These are phyloP conservation scores for Paxillus rubicundulus DNA, from an alignment of 768 basidiomycete genomes.

Conservation along the genomic window DNA sequence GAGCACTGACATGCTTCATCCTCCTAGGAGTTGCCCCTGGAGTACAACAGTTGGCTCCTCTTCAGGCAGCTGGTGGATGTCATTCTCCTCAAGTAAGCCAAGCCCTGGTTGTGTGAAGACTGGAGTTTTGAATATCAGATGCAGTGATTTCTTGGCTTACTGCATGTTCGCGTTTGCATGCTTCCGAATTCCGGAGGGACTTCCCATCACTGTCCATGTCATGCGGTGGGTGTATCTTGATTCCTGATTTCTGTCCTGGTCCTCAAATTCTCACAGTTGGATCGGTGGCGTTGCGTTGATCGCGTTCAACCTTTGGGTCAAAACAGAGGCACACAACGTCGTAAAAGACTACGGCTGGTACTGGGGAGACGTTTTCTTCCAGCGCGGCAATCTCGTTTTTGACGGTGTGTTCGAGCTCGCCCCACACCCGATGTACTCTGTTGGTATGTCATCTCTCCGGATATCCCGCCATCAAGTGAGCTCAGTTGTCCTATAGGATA, in stretches of 20 bases:
- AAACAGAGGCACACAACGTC: constrained; percentile 94
- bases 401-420: constrained; percentile 97
- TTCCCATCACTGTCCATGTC: constrained; percentile 71
- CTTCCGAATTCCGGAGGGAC: constrained; percentile 78
- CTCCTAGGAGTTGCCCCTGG: constrained; percentile 75
- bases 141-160: constrained; percentile 91
- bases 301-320: constrained; percentile 97
- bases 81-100: constrained; percentile 86
- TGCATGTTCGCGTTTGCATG: constrained; percentile 94
- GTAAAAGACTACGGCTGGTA: constrained; percentile 99
- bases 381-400: constrained; percentile 90
- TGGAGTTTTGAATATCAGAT: constrained; percentile 4
- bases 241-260: neutral
- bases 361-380: constrained; percentile 93
- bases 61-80: constrained; percentile 96
- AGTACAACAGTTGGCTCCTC: constrained; percentile 95
- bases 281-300: constrained; percentile 81
- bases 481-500: constrained; percentile 53
- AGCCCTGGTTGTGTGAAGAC: neutral
- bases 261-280: constrained; percentile 56
- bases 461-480: neutral
- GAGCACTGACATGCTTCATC: constrained; percentile 1
- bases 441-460: constrained; percentile 42
- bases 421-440: constrained; percentile 95
- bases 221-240: constrained; percentile 56